phyloP scores from a whole-genome alignment of 148 eudicot genomes.

The Amaranthus cruentus region DNA sequence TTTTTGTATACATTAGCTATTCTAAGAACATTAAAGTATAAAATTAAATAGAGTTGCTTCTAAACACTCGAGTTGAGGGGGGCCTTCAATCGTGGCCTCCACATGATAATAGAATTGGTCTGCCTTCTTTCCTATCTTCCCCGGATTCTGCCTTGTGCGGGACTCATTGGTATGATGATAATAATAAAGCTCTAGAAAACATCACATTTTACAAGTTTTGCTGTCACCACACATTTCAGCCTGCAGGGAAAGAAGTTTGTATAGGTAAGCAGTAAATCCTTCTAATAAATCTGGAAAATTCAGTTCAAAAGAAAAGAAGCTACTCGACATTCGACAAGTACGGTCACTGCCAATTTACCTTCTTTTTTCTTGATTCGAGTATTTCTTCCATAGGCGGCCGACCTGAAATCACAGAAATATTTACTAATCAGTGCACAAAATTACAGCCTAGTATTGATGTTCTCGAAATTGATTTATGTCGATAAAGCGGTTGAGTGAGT shows the following conservation, averaged over 20 bases:
- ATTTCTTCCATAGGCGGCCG: conserved; percentile 78
- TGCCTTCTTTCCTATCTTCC: too few species aligned
- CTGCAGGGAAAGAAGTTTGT: conserved; percentile 31
- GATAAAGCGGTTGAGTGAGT: neutral
- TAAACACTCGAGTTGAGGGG: neutral
- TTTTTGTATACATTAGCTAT: conserved; percentile 10
- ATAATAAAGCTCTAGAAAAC: conserved; percentile 8
- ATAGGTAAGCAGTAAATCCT: neutral
- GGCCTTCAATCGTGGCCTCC: neutral
- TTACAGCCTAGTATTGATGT: neutral
- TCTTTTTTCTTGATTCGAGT: conserved; percentile 54
- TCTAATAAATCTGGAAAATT: neutral
- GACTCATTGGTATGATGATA: neutral
- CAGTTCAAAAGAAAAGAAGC: neutral
- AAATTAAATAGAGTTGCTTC: conserved; percentile 5
- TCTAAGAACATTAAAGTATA: neutral
- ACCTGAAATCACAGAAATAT: conserved; percentile 38
- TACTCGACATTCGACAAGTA: too few species aligned
- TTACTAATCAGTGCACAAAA: neutral
- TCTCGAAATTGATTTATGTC: too few species aligned
- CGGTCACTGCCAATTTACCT: conserved; percentile 31
- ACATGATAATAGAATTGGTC: too few species aligned
- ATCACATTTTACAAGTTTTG: conserved; percentile 56
- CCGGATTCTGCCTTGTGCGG: too few species aligned
- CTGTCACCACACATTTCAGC: conserved; percentile 54